Evolutionary conservation across 192 early-diverging fungal species (phyloP).

Genomic region (Oehlia diaphana): DNA sequence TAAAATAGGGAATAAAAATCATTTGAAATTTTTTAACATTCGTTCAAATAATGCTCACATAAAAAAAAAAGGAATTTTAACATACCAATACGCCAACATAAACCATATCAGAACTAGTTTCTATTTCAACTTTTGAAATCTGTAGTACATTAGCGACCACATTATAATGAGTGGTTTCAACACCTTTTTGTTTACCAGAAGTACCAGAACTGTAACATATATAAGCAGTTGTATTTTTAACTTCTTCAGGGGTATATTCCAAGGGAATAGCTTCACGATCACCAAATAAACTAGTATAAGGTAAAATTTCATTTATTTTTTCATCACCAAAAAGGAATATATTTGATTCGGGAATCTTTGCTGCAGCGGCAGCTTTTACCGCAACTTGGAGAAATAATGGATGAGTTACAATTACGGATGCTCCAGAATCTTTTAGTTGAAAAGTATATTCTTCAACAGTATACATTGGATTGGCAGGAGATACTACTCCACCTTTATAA

Average conservation of each 20-base stretch:
- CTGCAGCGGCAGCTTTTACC: constrained; percentile 37
- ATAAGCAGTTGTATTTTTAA: constrained; percentile 45
- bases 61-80: constrained; percentile 18
- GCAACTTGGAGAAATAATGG: constrained; percentile 35
- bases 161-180: constrained; percentile 78
- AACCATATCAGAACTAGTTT: constrained; percentile 31
- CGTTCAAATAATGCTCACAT: neutral
- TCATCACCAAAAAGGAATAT: constrained; percentile 51
- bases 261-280: constrained; percentile 30
- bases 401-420: constrained; percentile 64
- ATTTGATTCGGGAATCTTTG: constrained; percentile 32
- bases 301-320: constrained; percentile 35
- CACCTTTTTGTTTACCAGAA: constrained; percentile 78
- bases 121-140: constrained; percentile 48
- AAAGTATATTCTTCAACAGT: constrained; percentile 70
- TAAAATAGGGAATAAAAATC: neutral
- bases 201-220: constrained; percentile 71
- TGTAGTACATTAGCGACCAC: constrained; percentile 76
- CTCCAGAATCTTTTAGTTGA: constrained; percentile 69
- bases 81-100: constrained; percentile 47
- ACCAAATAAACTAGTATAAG: constrained; percentile 36
- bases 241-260: constrained; percentile 31
- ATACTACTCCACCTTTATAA: constrained; percentile 61
- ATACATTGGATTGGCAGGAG: constrained; percentile 82
- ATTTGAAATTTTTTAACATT: neutral